phyloP scores from a whole-genome alignment of 345 rosid species.

The Cochlearia excelsa region DNA sequence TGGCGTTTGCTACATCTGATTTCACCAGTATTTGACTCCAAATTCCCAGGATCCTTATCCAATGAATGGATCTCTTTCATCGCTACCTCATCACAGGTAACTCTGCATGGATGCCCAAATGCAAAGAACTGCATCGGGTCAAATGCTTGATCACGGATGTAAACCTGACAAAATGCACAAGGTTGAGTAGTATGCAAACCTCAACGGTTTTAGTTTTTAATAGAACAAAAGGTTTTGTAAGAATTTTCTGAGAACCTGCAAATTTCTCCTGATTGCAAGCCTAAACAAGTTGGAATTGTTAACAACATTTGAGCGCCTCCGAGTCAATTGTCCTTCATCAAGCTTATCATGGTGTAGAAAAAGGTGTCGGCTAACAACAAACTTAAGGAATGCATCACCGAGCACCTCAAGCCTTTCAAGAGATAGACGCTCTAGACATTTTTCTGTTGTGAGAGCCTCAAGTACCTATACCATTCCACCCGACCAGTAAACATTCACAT shows the following conservation, averaged over 20 bases:
- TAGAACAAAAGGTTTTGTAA: constrained; percentile 10
- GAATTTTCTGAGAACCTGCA: constrained; percentile 53
- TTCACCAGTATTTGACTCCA: constrained; percentile 40
- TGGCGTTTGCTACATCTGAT: constrained; percentile 80
- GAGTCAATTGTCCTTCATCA: constrained; percentile 85
- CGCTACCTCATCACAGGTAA: constrained; percentile 50
- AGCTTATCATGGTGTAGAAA: constrained; percentile 68
- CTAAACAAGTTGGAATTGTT: constrained; percentile 70
- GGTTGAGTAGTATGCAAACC: constrained; percentile 4
- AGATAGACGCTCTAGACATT: constrained; percentile 90
- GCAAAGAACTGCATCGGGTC: constrained; percentile 84
- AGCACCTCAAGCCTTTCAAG: constrained; percentile 89
- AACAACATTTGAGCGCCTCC: constrained; percentile 72
- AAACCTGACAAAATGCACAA: constrained; percentile 48
- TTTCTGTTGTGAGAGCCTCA: constrained; percentile 94
- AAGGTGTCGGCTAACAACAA: constrained; percentile 72
- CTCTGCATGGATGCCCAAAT: constrained; percentile 65
- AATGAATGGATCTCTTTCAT: constrained; percentile 46
- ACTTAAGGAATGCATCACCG: constrained; percentile 92
- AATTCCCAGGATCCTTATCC: constrained; percentile 24
- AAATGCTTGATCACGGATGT: constrained; percentile 80
- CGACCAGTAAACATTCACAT: constrained; percentile 30
- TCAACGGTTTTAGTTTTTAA: constrained; percentile 15
- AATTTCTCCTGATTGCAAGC: constrained; percentile 57
- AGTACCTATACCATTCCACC: constrained; percentile 52